Base-by-base conservation (phyloP, 805 yeast species). In the Alloascoidea africana region DNA sequence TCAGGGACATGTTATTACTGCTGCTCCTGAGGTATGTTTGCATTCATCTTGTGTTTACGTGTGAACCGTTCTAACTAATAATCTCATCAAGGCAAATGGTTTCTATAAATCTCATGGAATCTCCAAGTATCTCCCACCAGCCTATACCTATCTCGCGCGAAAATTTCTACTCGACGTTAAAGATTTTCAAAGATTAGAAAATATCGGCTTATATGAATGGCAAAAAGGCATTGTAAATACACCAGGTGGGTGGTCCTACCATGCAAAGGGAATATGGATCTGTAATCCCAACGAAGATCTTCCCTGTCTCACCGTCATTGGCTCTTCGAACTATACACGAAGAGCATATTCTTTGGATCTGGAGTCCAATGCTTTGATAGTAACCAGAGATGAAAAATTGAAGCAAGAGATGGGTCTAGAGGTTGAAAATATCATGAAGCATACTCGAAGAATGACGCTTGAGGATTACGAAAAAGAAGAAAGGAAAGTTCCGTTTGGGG, bases 221-320 rank as follows among this genome's bases (percentile, higher is more conserved):
- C 68, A 71, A 49, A 73, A 70, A 36, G 98, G 98, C 1, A 62
- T 74, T 2, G 94, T 85, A 2, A 84, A 85, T 51, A 70, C 80
- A 4, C 69, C 76, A 0, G 68, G 64, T 18, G 98, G 98, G 1
- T 89, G 98, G 97, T 83, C 96, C 0, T 91, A 91, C 55, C 98
- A 91, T 52, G 97, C 98, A 11, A 91, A 91, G 53, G 98, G 98
- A 1, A 60, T 89, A 3, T 91, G 97, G 97, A 58, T 83, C 0
- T 63, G 71, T 5, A 61, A 63, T 8, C 80, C 85, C 0, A 64
- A 58, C 2, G 79, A 73, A 35, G 43, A 47, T 0, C 50, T 52
- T 8, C 96, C 96, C 1, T 66, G 78, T 14, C 58, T 84, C 8
- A 83, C 96, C 0, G 73, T 87, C 4, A 67, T 91, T 36, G 98